phyloP scores from a whole-genome alignment of 768 basidiomycete genomes.

The Tulasnella sp. region DNA sequence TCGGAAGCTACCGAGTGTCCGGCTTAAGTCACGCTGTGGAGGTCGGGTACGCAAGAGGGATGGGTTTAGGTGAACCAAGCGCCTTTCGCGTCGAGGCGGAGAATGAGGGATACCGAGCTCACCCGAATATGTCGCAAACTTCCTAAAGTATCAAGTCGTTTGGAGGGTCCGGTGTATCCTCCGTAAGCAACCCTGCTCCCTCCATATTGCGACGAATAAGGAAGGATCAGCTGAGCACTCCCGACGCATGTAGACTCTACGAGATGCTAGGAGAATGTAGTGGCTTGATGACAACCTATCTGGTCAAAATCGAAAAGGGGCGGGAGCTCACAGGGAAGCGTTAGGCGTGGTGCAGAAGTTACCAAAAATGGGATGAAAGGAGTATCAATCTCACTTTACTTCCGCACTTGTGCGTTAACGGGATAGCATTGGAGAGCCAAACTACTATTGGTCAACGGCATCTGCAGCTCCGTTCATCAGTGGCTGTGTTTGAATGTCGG shows the following conservation, averaged over 20 bases:
- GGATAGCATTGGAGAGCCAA: not conserved
- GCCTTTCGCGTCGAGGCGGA: too few relatives aligned
- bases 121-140: not conserved
- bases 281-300: too few relatives aligned
- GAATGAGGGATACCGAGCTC: too few relatives aligned
- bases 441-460: not conserved
- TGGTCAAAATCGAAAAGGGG: too few relatives aligned
- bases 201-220: not conserved
- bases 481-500: not conserved
- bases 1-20: too few relatives aligned
- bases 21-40: too few relatives aligned
- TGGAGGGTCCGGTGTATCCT: not conserved
- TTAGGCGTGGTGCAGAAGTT: not conserved
- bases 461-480: not conserved
- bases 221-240: not conserved
- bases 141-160: not conserved
- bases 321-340: too few relatives aligned
- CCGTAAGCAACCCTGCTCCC: not conserved
- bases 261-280: not conserved
- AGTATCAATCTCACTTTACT: not conserved
- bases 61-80: too few relatives aligned
- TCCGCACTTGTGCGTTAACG: not conserved
- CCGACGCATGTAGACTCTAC: not conserved
- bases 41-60: too few relatives aligned
- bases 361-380: not conserved